Base-by-base conservation (phyloP, 768 basidiomycete genomes). In the Guyanaporus albipodus region DNA sequence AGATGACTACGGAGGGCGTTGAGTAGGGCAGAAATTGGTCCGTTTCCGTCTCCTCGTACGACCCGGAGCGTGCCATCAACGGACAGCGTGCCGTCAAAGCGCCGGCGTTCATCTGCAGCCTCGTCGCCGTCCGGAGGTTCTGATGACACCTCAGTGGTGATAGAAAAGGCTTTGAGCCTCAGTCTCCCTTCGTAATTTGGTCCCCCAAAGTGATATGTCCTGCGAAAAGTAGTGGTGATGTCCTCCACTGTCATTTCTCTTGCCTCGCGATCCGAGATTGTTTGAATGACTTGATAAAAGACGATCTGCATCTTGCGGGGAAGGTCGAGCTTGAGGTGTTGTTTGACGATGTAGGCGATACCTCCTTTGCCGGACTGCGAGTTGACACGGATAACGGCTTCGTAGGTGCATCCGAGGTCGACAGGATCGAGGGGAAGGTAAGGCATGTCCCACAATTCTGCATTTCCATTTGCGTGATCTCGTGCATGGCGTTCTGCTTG, bases 311-410 rank as follows among this genome's bases (percentile, higher is more conserved):
- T 89, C 67, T 91, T 91, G 46, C 95, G 84, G n/a, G 96, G 96
- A 47, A 97, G 77, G 66, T 99, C 96, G 58, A 99, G 80, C 18
- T 80, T 80, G 57, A 98, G 70, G 50, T 91, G 82, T 61, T 94
- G 87, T 64, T 97, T 97, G 77, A 99, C 76, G 59, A 99, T 79
- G 74, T 94, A 99, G 9, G 95, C 91, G 61, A 98, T 88, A n/a
- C 96, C 96, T 52, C 94, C 96, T 69, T 98, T 99, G 50, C 96
- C 96, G 11, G 92, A 95, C 64, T 99, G 96, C 28, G 96, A 96
- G 71, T 99, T 99, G 69, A 99, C 96, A 31, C 96, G 90, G 59
- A 99, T 99, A 70, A 99, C 91, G 21, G 96, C 96, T 64, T 99
- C 96, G 71, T 98, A 98, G 41, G 73, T 91, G 69, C 91, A 87